Evolutionary conservation across 768 basidiomycete species (phyloP), one percentile per base, ranked within the genome.

Genomic region (Tulasnella sp.): DNA sequence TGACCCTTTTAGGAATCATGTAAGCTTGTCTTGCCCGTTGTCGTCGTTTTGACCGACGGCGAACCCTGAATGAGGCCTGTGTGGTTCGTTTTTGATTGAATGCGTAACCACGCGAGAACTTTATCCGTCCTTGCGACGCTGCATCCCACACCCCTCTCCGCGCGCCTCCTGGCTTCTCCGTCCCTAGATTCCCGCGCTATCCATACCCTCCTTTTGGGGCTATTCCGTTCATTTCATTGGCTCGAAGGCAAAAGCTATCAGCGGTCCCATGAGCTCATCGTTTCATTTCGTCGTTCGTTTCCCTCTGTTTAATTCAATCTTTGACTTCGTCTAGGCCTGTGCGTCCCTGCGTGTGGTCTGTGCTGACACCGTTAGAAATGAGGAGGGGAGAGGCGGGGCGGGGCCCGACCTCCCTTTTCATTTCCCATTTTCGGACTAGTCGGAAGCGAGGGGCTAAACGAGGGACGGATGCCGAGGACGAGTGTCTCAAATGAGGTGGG

Each of bases 21-120:
- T 29, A 67, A 29, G 51, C 51, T 51, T 51, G 51, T 51, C 51
- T 51, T n/a, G 51, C 5, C n/a, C 51, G 51, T 51, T 23, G 51
- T 51, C 51, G 51, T 44, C 51, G 51, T 51, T n/a, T 48, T n/a
- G 51, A n/a, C 51, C 51, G 61, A 67, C 61, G 61, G 61, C 26
- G 61, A 67, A 67, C 61, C 61, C 61, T 67, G 61, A 67, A 35
- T 11, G 23, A 67, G 61, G 61, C 61, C 61, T 67, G 61, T 67
- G 61, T 51, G 61, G 7, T 26, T 35, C 35, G 29, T 5, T 57
- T 29, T n/a, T 51, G 51, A 51, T 51, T 51, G 51, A 51, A 51
- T 51, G 51, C 51, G 51, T 51, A 51, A 67, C 29, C 61, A 67
- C 61, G 61, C 61, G 61, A 67, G 61, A 67, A 67, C 61, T 32